Evolutionary conservation across 495 filamentous ascomycete genomes (phyloP).

Genomic region (Podospora pseudoanserina): DNA sequence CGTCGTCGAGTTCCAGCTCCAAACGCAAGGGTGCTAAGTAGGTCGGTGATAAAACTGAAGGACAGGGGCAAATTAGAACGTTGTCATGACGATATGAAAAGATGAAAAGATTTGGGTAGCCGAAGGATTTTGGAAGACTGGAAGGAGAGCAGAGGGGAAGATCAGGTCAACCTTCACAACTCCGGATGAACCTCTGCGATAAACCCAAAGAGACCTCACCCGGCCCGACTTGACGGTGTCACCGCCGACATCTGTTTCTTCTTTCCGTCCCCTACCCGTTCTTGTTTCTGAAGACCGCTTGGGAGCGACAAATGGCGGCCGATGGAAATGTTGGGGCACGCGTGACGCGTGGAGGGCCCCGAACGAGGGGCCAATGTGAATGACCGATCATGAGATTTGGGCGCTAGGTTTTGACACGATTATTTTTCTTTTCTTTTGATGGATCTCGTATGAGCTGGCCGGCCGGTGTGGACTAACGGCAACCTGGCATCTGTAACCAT

Average conservation of each 20-base stretch:
- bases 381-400: not conserved
- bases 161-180: not conserved
- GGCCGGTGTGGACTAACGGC: not conserved
- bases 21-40: slow-evolving; percentile 5
- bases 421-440: not conserved
- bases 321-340: not conserved
- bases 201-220: not conserved
- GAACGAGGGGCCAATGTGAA: not conserved
- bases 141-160: not conserved
- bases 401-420: not conserved
- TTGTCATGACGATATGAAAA: not conserved
- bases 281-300: not conserved
- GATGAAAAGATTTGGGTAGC: not conserved
- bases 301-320: not conserved
- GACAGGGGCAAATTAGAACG: not conserved
- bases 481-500: not conserved
- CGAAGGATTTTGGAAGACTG: too few species aligned
- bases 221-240: not conserved
- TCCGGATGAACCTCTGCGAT: not conserved
- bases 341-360: not conserved
- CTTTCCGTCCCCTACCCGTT: not conserved
- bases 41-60: not conserved
- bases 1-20: not conserved
- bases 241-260: not conserved
- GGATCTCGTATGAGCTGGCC: not conserved